Evolutionary conservation across 1,139 yeast genomes (phyloP).

Genomic region (Protomyces inouyei): DNA sequence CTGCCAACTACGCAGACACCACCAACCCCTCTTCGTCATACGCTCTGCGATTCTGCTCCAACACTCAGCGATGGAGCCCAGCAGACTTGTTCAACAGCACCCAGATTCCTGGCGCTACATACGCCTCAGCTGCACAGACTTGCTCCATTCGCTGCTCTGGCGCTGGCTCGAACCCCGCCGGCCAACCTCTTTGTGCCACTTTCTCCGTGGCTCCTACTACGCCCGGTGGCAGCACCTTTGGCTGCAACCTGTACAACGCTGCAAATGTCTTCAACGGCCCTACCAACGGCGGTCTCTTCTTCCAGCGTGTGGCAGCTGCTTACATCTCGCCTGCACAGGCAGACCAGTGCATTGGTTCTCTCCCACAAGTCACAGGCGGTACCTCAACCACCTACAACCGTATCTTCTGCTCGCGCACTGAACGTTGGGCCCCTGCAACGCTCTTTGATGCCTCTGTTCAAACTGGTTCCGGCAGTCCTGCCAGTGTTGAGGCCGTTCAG

Average conservation of each 20-base stretch:
- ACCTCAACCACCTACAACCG: conserved; percentile 12
- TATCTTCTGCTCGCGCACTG: conserved; percentile 22
- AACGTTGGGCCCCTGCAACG: conserved; percentile 24
- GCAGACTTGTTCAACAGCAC: conserved; percentile 22
- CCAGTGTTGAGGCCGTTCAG: conserved; percentile 11
- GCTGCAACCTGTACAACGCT: conserved; percentile 25
- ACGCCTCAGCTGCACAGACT: conserved; percentile 23
- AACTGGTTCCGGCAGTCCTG: conserved; percentile 9
- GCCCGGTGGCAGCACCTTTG: conserved; percentile 17
- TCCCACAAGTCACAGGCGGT: not conserved
- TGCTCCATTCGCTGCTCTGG: conserved; percentile 20
- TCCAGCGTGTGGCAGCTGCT: conserved; percentile 19
- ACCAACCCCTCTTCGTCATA: conserved; percentile 5
- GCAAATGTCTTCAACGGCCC: conserved; percentile 26
- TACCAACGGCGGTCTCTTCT: conserved; percentile 25
- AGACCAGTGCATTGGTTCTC: conserved; percentile 20
- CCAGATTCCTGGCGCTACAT: conserved; percentile 8
- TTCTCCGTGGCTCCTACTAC: conserved; percentile 25
- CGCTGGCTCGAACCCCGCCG: not conserved
- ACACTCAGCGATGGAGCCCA: conserved; percentile 24
- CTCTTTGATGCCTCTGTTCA: conserved; percentile 20
- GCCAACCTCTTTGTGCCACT: conserved; percentile 7
- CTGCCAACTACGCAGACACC: conserved; percentile 24
- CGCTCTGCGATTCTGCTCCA: conserved; percentile 23
- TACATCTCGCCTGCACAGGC: not conserved